A percentile compares a stretch with the other conserved stretches of the same genome.
Evolutionary conservation across 2,329 filamentous ascomycete species (phyloP).

Genomic region (Aspergillus amoenus): DNA sequence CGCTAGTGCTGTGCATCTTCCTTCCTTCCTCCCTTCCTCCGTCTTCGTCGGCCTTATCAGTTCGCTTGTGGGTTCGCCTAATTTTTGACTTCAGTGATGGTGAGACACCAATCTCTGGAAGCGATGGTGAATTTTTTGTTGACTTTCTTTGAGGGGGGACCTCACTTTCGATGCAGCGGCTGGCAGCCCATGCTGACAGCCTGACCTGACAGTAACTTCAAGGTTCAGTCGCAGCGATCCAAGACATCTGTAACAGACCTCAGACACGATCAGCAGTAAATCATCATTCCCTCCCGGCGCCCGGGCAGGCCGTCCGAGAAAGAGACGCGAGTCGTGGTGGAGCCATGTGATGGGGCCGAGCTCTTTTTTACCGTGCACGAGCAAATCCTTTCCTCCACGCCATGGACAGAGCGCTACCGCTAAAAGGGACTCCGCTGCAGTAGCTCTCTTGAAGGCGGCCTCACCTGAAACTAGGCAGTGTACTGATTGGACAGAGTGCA

Average conservation of each 20-base stretch:
- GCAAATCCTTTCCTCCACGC: not conserved
- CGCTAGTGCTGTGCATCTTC: not conserved
- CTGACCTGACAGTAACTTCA: not conserved
- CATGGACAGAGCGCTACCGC: not conserved
- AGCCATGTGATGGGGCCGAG: not conserved
- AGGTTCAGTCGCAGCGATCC: not conserved
- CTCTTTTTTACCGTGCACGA: not conserved
- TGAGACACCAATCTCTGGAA: slow-evolving; percentile 1
- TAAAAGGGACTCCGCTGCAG: not conserved
- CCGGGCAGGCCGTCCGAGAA: not conserved
- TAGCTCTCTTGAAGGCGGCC: not conserved
- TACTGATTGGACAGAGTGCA: slow-evolving; percentile 2
- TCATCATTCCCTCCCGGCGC: not conserved
- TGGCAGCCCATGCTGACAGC: too few relatives aligned
- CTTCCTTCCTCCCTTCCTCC: not conserved
- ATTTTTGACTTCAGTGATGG: not conserved
- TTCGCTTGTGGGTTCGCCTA: not conserved
- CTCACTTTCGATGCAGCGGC: not conserved
- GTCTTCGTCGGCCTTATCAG: not conserved
- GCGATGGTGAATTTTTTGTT: too few relatives aligned
- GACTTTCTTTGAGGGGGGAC: not conserved
- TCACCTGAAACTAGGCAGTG: slow-evolving; percentile 10
- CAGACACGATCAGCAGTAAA: slow-evolving; percentile 19
- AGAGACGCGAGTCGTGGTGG: not conserved
- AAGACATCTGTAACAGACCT: slow-evolving; percentile 13